phyloP scores from a whole-genome alignment of 768 basidiomycete species.

The Gyrodon lividus region DNA sequence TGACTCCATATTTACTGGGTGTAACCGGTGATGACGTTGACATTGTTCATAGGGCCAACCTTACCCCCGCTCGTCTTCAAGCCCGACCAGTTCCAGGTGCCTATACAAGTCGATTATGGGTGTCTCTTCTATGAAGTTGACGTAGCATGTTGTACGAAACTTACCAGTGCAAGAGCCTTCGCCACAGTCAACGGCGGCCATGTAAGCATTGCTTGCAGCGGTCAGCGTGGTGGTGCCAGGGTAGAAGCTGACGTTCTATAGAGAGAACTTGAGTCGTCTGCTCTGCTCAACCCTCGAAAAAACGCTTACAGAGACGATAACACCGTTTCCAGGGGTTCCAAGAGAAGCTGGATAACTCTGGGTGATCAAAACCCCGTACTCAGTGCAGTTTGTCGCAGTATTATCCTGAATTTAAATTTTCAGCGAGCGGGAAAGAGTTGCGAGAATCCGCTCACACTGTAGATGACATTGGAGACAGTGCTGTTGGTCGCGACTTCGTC shows the following conservation, averaged over 20 bases:
- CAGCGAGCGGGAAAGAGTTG: neutral
- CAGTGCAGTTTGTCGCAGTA: constrained; percentile 44
- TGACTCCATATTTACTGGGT: constrained; percentile 12
- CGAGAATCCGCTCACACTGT: constrained; percentile 35
- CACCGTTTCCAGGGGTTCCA: constrained; percentile 55
- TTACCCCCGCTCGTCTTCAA: constrained; percentile 46
- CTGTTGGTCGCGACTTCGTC: constrained; percentile 43
- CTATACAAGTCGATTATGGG: constrained; percentile 22
- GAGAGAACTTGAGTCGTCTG: neutral
- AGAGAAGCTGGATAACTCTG: constrained; percentile 57
- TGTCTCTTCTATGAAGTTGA: neutral
- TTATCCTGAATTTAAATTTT: constrained; percentile 41
- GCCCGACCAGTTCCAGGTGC: constrained; percentile 51
- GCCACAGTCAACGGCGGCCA: constrained; percentile 59
- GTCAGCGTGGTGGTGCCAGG: constrained; percentile 40
- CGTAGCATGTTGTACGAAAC: constrained; percentile 1
- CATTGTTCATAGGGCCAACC: constrained; percentile 35
- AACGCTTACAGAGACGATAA: constrained; percentile 50
- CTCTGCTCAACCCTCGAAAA: neutral
- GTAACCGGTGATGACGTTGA: constrained; percentile 34
- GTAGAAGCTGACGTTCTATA: constrained; percentile 50
- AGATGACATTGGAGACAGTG: constrained; percentile 49
- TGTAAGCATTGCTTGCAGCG: constrained; percentile 42
- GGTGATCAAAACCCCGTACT: constrained; percentile 61
- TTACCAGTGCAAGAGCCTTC: constrained; percentile 47